These are phyloP conservation scores for Alliaria petiolata DNA, from an alignment of 345 rosid species.

Conservation along the genomic window DNA sequence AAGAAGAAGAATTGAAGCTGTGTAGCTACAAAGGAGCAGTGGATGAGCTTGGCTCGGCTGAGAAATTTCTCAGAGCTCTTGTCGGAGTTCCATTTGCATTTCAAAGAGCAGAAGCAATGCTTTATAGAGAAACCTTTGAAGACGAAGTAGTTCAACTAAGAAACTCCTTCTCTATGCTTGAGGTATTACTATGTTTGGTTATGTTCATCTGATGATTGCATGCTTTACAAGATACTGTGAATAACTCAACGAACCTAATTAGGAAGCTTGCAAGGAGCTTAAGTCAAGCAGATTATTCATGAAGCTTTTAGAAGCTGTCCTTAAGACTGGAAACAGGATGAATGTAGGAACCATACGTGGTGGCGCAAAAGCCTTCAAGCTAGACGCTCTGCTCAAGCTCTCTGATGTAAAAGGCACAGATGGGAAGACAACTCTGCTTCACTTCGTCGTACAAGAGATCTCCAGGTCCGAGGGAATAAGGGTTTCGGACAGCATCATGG, in stretches of 20 bases:
- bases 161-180: constrained; percentile 84
- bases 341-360: constrained; percentile 95
- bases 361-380: constrained; percentile 94
- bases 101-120: constrained; percentile 81
- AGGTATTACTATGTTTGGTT: constrained; percentile 5
- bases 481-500: constrained; percentile 88
- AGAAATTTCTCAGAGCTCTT: constrained; percentile 60
- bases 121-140: constrained; percentile 80
- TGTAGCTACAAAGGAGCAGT: constrained; percentile 60
- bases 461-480: constrained; percentile 84
- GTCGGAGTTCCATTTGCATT: constrained; percentile 68
- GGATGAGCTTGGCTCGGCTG: constrained; percentile 83
- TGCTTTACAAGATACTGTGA: constrained; percentile 14
- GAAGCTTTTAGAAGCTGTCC: constrained; percentile 86
- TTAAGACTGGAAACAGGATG: constrained; percentile 97
- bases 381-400: constrained; percentile 85
- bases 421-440: constrained; percentile 83
- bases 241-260: background rate
- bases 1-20: constrained; percentile 86
- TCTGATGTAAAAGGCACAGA: constrained; percentile 94
- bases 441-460: constrained; percentile 93
- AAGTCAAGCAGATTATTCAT: constrained; percentile 87
- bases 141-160: constrained; percentile 87
- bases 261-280: constrained; percentile 99
- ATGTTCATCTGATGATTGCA: background rate